phyloP scores from a whole-genome alignment of 495 filamentous ascomycete genomes.

The Trichoderma virens region DNA sequence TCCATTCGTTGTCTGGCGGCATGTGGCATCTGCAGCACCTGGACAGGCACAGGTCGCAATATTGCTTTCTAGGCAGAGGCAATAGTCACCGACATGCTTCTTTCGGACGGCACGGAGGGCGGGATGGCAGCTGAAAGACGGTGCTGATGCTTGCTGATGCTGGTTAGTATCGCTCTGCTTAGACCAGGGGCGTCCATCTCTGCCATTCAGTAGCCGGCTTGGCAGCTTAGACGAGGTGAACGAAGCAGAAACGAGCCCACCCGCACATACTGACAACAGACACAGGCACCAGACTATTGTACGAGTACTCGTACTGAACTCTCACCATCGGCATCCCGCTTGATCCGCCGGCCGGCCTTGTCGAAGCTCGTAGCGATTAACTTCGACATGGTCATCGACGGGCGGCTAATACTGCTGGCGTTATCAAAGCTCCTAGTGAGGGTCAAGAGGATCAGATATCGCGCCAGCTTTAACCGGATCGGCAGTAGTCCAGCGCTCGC shows the following conservation, averaged over 20 bases:
- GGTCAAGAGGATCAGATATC: neutral
- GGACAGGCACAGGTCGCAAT: neutral
- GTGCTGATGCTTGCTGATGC: neutral
- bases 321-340: neutral
- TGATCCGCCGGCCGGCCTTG: neutral
- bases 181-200: neutral
- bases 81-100: neutral
- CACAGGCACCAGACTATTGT: neutral
- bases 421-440: neutral
- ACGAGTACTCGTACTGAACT: neutral
- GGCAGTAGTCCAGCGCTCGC: neutral
- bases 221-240: neutral
- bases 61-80: neutral
- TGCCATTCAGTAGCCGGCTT: neutral
- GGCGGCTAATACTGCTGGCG: neutral
- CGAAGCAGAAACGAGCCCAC: neutral
- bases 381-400: neutral
- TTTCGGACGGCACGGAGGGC: neutral
- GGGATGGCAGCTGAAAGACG: conserved; percentile 2
- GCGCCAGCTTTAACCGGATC: neutral
- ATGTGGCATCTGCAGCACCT: too few species aligned
- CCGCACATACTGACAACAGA: neutral
- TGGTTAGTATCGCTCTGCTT: neutral
- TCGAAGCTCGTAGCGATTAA: neutral
- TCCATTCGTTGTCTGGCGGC: neutral